A percentile compares a stretch with the other conserved stretches of the same genome.
phyloP scores from a whole-genome alignment of 768 basidiomycete species.

The Xerocomellus dryophilus region DNA sequence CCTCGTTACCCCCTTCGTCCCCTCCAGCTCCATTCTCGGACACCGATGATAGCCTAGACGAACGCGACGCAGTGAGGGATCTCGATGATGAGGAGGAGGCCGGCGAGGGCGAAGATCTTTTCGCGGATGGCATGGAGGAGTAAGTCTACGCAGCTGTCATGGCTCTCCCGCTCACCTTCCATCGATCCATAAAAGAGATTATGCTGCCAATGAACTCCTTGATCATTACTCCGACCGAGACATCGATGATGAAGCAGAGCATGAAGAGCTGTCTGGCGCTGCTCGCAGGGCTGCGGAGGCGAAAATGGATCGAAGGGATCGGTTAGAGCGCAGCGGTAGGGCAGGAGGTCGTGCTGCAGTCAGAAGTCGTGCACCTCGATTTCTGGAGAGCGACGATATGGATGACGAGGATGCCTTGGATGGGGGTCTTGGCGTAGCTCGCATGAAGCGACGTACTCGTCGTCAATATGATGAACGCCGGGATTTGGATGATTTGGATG shows the following conservation, averaged over 20 bases:
- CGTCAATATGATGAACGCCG: slow-evolving; percentile 92
- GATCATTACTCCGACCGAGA: slow-evolving; percentile 87
- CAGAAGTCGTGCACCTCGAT: slow-evolving; percentile 80
- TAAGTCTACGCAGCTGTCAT: slow-evolving; percentile 34
- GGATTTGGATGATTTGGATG: slow-evolving; percentile 89
- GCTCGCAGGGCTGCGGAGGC: slow-evolving; percentile 81
- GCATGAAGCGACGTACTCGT: slow-evolving; percentile 79
- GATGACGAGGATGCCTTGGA: slow-evolving; percentile 74
- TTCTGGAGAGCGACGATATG: slow-evolving; percentile 79
- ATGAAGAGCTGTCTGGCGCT: slow-evolving; percentile 62
- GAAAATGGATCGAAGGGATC: slow-evolving; percentile 86
- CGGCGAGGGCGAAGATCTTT: slow-evolving; percentile 91
- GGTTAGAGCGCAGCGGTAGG: slow-evolving; percentile 61
- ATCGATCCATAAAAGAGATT: slow-evolving; percentile 55
- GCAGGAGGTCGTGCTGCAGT: slow-evolving; percentile 72
- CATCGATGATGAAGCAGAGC: slow-evolving; percentile 77
- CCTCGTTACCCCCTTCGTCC: slow-evolving; percentile 83
- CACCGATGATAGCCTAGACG: slow-evolving; percentile 76
- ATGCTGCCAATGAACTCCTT: slow-evolving; percentile 74
- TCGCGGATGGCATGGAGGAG: slow-evolving; percentile 76
- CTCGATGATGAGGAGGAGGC: slow-evolving; percentile 70
- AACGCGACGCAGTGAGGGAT: slow-evolving; percentile 63
- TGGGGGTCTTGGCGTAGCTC: slow-evolving; percentile 59
- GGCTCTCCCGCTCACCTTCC: slow-evolving; percentile 8
- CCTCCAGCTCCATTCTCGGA: slow-evolving; percentile 83